Evolutionary conservation across 495 filamentous ascomycete species (phyloP), one percentile per base, ranked within the genome.

Genomic region (Podospora conica): DNA sequence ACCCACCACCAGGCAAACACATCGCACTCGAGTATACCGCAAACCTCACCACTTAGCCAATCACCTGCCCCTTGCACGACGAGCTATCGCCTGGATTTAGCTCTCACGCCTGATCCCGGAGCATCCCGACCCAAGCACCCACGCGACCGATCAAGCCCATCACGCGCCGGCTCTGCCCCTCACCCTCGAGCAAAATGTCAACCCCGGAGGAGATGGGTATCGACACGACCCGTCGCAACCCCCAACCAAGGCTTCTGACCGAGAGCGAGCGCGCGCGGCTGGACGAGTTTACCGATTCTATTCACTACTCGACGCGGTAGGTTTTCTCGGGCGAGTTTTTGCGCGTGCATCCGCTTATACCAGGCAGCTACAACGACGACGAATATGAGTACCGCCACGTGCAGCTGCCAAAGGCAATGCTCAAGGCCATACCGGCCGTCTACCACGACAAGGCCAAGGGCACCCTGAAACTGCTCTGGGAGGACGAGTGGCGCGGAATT

Each of bases 401-500:
- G 27, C 93, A 97, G 76, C 87, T 98, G 25, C 95, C 95, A 5
- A 98, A 98, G 77, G 88, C 90, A 58, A 98, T 98, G 95, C 86
- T 98, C 55, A 98, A 98, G 78, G 90, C 87, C 31, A 98, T 98
- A 68, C 95, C 95, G 12, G 85, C 93, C 74, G 96, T 96, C 62
- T 98, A 98, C 76, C 96, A 97, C 73, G 95, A 98, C 72, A 84
- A 86, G 29, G 79, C 87, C 21, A 92, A 96, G 70, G 94, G 95
- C 48, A 97, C 94, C 7, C 80, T 98, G 78, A 98, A 98, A 79
- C 79, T 98, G 66, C 81, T 98, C 58, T 97, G 95, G 91, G 95
- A 98, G 77, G 96, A 98, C 60, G 95, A 98, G 77, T 98, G 95
- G 95, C 85, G 95, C 73, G 92, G 90, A 5, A 82, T 98, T 72